phyloP scores from a whole-genome alignment of 1,139 yeast species.

The Debaryomyces udenii region DNA sequence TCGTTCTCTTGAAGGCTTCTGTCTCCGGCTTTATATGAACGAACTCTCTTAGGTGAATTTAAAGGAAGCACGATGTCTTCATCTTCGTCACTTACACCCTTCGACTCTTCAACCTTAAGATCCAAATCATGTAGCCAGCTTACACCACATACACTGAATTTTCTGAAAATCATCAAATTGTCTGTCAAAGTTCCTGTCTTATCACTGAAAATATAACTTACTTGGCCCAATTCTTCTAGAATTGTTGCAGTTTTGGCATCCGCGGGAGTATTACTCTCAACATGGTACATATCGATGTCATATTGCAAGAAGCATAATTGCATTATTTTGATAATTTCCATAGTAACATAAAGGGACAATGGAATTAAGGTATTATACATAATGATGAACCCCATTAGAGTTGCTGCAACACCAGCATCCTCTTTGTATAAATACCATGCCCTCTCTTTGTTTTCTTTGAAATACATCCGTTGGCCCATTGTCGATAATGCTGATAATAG shows the following conservation, averaged over 20 bases:
- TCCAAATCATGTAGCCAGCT: slow-evolving; percentile 88
- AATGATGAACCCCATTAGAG: slow-evolving; percentile 92
- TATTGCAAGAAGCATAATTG: slow-evolving; percentile 80
- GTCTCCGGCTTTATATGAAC: slow-evolving; percentile 6
- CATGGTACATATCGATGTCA: slow-evolving; percentile 95
- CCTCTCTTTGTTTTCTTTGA: slow-evolving; percentile 41
- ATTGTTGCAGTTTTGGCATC: slow-evolving; percentile 95
- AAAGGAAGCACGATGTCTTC: neutral
- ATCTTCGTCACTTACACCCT: neutral
- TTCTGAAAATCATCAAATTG: slow-evolving; percentile 83
- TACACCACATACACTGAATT: slow-evolving; percentile 81
- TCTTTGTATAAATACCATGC: slow-evolving; percentile 76
- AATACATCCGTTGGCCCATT: slow-evolving; percentile 69
- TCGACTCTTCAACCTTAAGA: slow-evolving; percentile 25
- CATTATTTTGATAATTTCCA: slow-evolving; percentile 91
- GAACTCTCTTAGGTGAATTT: slow-evolving; percentile 2
- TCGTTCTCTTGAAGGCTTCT: slow-evolving; percentile 2
- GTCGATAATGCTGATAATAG: slow-evolving; percentile 77
- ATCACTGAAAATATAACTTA: slow-evolving; percentile 90
- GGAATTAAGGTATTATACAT: slow-evolving; percentile 98
- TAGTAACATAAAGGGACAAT: slow-evolving; percentile 88
- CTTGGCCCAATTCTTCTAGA: slow-evolving; percentile 96
- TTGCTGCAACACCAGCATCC: slow-evolving; percentile 88
- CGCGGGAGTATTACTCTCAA: slow-evolving; percentile 83
- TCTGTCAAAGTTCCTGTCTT: slow-evolving; percentile 97